Evolutionary conservation across 352 stramenopile genomes (phyloP).

Genomic region (Globisporangium viniferum): DNA sequence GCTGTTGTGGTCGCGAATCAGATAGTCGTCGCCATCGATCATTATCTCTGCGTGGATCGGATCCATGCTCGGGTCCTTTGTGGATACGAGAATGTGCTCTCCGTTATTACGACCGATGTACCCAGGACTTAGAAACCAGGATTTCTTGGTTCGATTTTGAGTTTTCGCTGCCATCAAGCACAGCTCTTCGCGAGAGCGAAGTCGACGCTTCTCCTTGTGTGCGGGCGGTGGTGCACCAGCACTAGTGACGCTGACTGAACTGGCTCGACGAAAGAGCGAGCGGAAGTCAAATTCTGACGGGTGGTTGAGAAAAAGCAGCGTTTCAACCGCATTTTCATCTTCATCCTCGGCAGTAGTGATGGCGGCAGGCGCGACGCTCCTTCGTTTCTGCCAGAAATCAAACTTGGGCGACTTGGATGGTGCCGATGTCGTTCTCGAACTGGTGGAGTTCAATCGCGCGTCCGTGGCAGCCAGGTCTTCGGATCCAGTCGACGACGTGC

Average conservation of each 20-base stretch:
- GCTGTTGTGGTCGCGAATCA: slow-evolving; percentile 50
- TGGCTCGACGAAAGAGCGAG: slow-evolving; percentile 25
- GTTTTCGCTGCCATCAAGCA: slow-evolving; percentile 47
- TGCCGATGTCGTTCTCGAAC: slow-evolving; percentile 9
- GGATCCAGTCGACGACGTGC: slow-evolving; percentile 5
- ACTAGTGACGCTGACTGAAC: slow-evolving; percentile 1
- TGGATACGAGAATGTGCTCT: slow-evolving; percentile 45
- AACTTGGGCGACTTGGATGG: slow-evolving; percentile 6
- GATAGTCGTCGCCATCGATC: slow-evolving; percentile 59
- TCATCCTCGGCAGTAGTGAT: slow-evolving; percentile 10
- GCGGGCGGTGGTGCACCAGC: not conserved
- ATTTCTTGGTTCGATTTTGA: slow-evolving; percentile 32
- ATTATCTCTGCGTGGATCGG: slow-evolving; percentile 58
- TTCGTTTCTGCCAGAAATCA: slow-evolving; percentile 19
- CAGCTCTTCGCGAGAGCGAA: slow-evolving; percentile 53
- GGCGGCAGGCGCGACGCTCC: slow-evolving; percentile 15
- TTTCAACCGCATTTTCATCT: slow-evolving; percentile 10
- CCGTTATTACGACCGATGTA: slow-evolving; percentile 56
- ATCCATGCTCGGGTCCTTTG: slow-evolving; percentile 63
- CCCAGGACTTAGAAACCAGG: slow-evolving; percentile 60
- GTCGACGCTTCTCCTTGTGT: slow-evolving; percentile 21
- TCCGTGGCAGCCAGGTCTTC: not conserved
- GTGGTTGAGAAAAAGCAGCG: slow-evolving; percentile 33
- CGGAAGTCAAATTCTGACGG: slow-evolving; percentile 26
- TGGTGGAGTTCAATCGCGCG: slow-evolving; percentile 12